Base-by-base conservation (phyloP, 129 eudicot species). In the Pseudognaphalium luteoalbum region DNA sequence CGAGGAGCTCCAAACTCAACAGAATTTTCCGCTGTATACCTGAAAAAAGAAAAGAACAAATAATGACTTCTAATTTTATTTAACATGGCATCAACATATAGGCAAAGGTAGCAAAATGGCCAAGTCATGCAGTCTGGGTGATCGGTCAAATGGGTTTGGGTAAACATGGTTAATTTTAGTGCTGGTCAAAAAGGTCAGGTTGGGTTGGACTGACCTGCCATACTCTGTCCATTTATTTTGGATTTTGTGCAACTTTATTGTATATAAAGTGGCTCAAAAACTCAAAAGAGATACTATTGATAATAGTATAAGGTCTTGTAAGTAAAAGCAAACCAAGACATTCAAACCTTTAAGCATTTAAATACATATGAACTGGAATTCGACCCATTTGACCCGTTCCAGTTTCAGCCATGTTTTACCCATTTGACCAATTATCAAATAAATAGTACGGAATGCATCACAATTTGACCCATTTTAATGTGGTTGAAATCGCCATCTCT, bases 1-100 rank as follows among this genome's bases (percentile, higher is more conserved):
- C 92, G 82, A 39, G 94, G 98, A 79, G 96, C 95, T 67, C 96
- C 92, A 86, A 71, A 83, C 30, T 85, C 79, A 12, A 84, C 81
- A 14, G 90, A 88, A 72, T 86, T 85, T 68, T 90, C 94, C 61
- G 90, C 88, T n/a, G 96, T 86, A 79, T 93, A 88, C 70, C 97
- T 92, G 82, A 11, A 70, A 44, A 68, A 42, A 63, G 28, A 17
- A 17, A 17, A 44, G 52, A 11, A 11, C 1, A 12, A 12, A n/a
- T 10, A 57, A 35, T 67, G 15, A 65, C 9, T 41, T n/a, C 14
- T 25, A 58, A 41, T 17, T 33, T 17, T 4, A 47, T 9, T 19
- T 21, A 63, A 74, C 32, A 25, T 47, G 30, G 47, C 7, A 15
- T 42, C 22, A 19, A 32, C 47, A 50, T 16, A 16, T 65, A 65